These are phyloP conservation scores for Talaromyces proteolyticus DNA, from an alignment of 495 filamentous ascomycete genomes.

Conservation along the genomic window DNA sequence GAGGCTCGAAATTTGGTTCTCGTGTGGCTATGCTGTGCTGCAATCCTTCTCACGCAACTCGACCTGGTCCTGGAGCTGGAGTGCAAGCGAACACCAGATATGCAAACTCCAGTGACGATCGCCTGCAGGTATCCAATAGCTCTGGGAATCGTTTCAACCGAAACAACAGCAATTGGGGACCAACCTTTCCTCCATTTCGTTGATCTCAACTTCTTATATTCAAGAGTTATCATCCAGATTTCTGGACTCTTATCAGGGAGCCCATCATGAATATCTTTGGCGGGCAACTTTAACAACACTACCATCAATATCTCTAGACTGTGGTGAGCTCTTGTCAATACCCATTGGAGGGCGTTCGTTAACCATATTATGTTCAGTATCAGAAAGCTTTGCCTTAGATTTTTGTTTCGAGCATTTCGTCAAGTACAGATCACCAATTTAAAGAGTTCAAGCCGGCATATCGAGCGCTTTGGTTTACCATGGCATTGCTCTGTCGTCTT, in stretches of 20 bases:
- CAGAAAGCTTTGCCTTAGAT: constrained; percentile 4
- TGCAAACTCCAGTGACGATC: constrained; percentile 49
- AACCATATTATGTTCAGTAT: constrained; percentile 2
- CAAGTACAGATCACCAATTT: constrained; percentile 1
- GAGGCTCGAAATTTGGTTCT: constrained; percentile 96
- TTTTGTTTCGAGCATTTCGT: constrained; percentile 5
- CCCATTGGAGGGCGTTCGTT: too few species aligned
- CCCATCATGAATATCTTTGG: too few species aligned
- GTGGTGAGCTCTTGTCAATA: too few species aligned
- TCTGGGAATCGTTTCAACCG: constrained; percentile 28
- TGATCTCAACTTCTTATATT: too few species aligned
- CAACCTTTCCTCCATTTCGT: constrained; percentile 31
- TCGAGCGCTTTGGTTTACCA: constrained; percentile 8
- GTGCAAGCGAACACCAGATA: constrained; percentile 54
- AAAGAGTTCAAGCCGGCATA: constrained; percentile 5
- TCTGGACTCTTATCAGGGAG: too few species aligned
- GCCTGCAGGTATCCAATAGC: constrained; percentile 21
- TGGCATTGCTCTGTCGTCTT: constrained; percentile 6
- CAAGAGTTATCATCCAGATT: too few species aligned
- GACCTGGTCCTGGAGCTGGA: constrained; percentile 75
- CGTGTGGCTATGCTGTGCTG: constrained; percentile 98
- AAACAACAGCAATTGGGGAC: constrained; percentile 31
- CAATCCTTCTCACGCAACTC: constrained; percentile 80
- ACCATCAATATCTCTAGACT: too few species aligned
- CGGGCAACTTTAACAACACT: too few species aligned